These are phyloP conservation scores for Posidonia oceanica DNA, from an alignment of 116 monocot species.

Conservation along the genomic window DNA sequence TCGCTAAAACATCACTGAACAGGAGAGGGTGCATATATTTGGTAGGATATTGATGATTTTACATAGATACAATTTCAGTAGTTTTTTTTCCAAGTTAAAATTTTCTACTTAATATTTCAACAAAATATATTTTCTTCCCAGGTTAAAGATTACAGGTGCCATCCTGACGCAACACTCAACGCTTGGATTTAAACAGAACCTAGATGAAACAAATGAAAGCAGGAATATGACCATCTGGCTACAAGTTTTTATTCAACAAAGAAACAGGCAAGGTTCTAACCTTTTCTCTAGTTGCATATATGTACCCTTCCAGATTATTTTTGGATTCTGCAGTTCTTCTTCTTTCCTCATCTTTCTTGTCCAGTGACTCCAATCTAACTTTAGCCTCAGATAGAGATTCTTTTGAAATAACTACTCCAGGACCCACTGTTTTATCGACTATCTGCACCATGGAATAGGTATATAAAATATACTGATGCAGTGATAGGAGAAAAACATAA, in stretches of 20 bases:
- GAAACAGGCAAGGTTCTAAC: constrained; percentile 16
- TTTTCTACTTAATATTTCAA: too few species aligned
- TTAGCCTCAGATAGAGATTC: constrained; percentile 72
- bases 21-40: too few species aligned
- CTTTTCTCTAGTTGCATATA: constrained; percentile 92
- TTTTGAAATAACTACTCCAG: constrained; percentile 58
- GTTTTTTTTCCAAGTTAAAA: too few species aligned
- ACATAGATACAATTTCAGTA: too few species aligned
- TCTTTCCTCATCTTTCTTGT: constrained; percentile 80
- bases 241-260: not conserved
- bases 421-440: constrained; percentile 57
- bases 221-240: too few species aligned
- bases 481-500: not conserved
- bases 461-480: not conserved
- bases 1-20: too few species aligned
- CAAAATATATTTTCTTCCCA: too few species aligned
- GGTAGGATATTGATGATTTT: too few species aligned
- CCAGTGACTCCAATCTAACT: constrained; percentile 57
- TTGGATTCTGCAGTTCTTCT: constrained; percentile 90
- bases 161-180: too few species aligned
- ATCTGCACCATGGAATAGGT: constrained; percentile 28
- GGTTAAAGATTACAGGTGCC: too few species aligned
- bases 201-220: too few species aligned
- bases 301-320: constrained; percentile 81
- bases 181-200: too few species aligned